Evolutionary conservation across 2,329 filamentous ascomycete species (phyloP), one percentile per base, ranked within the genome.

Genomic region (Talaromyces piceae): DNA sequence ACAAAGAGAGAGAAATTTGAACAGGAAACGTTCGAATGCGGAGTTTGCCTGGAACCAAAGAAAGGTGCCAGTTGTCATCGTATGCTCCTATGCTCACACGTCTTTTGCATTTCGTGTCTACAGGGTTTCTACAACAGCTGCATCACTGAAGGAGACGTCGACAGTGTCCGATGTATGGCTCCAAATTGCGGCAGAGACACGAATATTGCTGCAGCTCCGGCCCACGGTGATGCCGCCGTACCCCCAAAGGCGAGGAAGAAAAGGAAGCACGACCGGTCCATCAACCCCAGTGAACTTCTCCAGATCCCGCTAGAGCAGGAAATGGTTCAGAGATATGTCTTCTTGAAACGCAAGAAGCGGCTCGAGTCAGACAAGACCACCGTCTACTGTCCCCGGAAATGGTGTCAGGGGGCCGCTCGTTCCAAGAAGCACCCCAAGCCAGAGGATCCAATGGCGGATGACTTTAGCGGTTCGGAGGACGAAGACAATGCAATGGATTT

Each of bases 341-440:
- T 83, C 31, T 77, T 97, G 54, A 96, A 93, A 71, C 88, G 95
- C 63, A 97, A 97, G 73, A 88, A 87, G 57, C 87, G 89, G 65
- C 80, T 97, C 2, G 93, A 97, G 67, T 84, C 88, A 0, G 91
- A 97, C 69, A 94, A 91, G 63, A 86, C 84, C 53, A 96, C 91
- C 0, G 80, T 96, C 28, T 97, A 95, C 67, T 98, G 93, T 62
- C 93, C 93, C 0, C 82, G 93, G 7, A 78, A 83, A 51, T 96
- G 91, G 88, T 98, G 93, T 66, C 88, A 93, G 67, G 91, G 89
- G 5, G 88, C 91, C 2, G 91, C 91, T 23, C 81, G 82, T 43
- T 88, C 86, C 20, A 87, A 84, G 63, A 82, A 79, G 60, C 83
- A 87, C 67, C 83, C 78, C 53, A 88, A 88, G 63, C 85, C 84